These are phyloP conservation scores for Erythrobasidium hasegawianum DNA, from an alignment of 1,284 basidiomycete genomes.

Conservation along the genomic window DNA sequence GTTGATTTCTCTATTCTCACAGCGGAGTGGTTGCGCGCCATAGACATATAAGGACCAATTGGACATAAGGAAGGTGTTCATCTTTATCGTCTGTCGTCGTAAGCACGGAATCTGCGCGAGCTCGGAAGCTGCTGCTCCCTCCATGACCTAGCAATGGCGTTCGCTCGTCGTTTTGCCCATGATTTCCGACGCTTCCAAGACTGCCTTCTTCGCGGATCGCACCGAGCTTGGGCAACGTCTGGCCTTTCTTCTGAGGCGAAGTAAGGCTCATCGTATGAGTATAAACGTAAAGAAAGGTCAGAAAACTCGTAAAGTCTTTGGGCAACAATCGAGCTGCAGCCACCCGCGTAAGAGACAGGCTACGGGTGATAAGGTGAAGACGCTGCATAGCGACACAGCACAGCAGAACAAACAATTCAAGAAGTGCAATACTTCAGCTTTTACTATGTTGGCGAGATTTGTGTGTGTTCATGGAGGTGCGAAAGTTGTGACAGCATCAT, in stretches of 20 bases:
- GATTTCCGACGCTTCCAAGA: background rate
- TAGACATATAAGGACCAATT: background rate
- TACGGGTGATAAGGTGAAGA: no score
- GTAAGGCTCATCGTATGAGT: background rate
- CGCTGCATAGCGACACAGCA: no score
- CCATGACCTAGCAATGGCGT: background rate
- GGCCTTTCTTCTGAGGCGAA: background rate
- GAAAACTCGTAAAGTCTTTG: no score
- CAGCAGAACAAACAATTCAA: no score
- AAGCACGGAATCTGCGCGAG: background rate
- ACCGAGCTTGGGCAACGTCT: background rate
- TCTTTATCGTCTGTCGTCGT: background rate
- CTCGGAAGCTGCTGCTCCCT: background rate
- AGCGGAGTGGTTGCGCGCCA: background rate
- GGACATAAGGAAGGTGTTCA: background rate
- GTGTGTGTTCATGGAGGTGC: no score
- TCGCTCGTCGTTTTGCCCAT: background rate
- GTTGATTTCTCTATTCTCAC: background rate
- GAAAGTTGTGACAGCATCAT: no score
- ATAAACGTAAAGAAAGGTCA: background rate
- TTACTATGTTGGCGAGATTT: no score
- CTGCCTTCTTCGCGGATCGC: background rate
- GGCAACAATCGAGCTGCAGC: no score
- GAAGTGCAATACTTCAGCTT: no score
- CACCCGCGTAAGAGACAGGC: no score